Conservation (phyloP, 2,329 filamentous ascomycete species). For the Aspergillus sp. region DNA sequence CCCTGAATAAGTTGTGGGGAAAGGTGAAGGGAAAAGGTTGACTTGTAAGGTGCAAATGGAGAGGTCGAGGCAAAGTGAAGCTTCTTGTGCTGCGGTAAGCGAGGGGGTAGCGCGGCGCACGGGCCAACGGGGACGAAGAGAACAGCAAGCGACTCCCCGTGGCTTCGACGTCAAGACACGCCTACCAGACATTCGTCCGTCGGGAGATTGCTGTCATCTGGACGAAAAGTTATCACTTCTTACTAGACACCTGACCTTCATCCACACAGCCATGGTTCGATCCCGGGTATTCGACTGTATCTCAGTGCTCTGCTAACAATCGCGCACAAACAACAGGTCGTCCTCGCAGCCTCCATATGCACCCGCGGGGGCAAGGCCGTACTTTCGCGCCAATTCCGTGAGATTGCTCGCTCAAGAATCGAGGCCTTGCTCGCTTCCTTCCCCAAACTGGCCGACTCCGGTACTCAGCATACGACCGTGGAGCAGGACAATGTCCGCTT, state of each 20-base stretch:
- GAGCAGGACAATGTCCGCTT: constrained; percentile 99
- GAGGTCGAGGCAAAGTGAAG: constrained; percentile 5
- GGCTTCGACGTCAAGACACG: constrained; percentile 14
- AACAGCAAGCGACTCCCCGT: constrained; percentile 42
- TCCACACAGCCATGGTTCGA: constrained; percentile 31
- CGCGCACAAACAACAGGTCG: constrained; percentile 64
- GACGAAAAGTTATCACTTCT: constrained; percentile 1
- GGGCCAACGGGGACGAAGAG: constrained; percentile 39
- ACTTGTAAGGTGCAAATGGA: constrained; percentile 5
- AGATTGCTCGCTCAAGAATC: constrained; percentile 95
- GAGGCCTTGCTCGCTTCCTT: constrained; percentile 96
- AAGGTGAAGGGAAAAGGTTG: constrained; percentile 5
- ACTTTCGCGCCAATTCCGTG: constrained; percentile 94
- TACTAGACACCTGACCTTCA: not conserved
- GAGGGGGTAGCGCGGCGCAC: constrained; percentile 38
- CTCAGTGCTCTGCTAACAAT: constrained; percentile 18
- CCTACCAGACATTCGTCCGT: constrained; percentile 10
- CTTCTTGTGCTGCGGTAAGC: constrained; percentile 37
- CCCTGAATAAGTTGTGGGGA: constrained; percentile 1
- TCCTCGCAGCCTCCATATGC: constrained; percentile 98
- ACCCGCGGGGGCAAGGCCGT: constrained; percentile 98
- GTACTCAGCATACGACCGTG: constrained; percentile 95
- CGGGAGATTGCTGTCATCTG: constrained; percentile 7
- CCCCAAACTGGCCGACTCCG: constrained; percentile 93
- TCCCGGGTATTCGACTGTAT: not conserved